phyloP scores from a whole-genome alignment of 768 basidiomycete species.

The Macrolepiota fuliginosa region DNA sequence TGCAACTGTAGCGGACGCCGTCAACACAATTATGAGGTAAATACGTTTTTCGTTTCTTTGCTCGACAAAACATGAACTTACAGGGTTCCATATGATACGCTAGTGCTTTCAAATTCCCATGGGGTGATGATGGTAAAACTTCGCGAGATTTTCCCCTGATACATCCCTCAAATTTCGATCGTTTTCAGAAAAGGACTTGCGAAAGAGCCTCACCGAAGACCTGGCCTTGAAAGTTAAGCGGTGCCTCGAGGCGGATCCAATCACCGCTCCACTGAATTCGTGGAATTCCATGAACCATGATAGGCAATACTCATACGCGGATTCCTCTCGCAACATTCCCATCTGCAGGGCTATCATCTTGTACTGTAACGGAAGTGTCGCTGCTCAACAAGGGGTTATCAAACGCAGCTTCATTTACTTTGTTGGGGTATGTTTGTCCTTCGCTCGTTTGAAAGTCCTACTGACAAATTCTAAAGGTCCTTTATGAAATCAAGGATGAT shows the following conservation, averaged over 20 bases:
- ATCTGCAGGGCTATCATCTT: background rate
- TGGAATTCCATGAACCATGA: background rate
- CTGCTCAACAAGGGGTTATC: background rate
- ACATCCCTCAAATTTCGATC: background rate
- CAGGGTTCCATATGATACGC: background rate
- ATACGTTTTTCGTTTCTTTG: background rate
- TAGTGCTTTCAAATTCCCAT: background rate
- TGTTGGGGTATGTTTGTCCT: background rate
- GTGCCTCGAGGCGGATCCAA: background rate
- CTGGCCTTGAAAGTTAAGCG: background rate
- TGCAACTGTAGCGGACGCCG: background rate
- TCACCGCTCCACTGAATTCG: background rate
- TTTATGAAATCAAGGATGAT: background rate
- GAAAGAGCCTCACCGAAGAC: background rate
- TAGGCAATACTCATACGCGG: background rate
- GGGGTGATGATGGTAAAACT: background rate
- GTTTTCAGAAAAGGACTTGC: background rate
- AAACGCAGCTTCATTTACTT: background rate
- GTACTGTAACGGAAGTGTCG: background rate
- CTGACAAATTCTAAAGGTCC: background rate
- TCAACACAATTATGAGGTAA: background rate
- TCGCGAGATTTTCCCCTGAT: background rate
- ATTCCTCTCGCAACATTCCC: background rate
- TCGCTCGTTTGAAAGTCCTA: background rate
- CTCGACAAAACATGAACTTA: background rate